A percentile compares a stretch with the other conserved stretches of the same genome.
These are phyloP conservation scores for Wickerhamomyces kurtzmanii DNA, from an alignment of 805 yeast genomes.

Conservation along the genomic window DNA sequence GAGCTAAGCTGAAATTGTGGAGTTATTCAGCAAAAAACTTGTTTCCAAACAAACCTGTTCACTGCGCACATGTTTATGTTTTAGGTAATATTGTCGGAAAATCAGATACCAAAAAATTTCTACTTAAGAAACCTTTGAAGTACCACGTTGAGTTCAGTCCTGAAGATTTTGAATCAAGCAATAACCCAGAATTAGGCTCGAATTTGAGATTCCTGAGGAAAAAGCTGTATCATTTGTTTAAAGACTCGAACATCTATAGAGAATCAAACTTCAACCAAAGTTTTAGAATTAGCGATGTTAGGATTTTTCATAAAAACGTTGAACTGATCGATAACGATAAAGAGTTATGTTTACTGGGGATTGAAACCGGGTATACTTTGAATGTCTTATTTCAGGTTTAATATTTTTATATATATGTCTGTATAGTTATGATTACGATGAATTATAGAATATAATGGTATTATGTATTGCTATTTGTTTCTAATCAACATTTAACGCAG, in stretches of 20 bases:
- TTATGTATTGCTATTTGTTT: constrained; percentile 4
- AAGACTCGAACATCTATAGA: constrained; percentile 26
- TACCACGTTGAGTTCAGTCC: constrained; percentile 78
- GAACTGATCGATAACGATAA: constrained; percentile 28
- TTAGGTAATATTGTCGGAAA: constrained; percentile 31
- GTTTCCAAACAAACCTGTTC: constrained; percentile 65
- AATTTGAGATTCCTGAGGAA: constrained; percentile 51
- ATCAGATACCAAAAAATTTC: too few relatives aligned
- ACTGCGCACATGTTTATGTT: constrained; percentile 66
- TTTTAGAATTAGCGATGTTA: constrained; percentile 22
- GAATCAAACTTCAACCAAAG: constrained; percentile 8
- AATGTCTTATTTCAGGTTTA: constrained; percentile 19
- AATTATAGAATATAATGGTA: neutral
- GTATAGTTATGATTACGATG: neutral
- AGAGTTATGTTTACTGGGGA: constrained; percentile 38
- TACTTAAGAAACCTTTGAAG: constrained; percentile 27
- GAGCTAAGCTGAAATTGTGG: constrained; percentile 33
- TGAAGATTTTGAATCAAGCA: constrained; percentile 53
- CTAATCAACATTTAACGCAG: constrained; percentile 17
- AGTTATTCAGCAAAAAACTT: constrained; percentile 47
- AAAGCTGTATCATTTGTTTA: constrained; percentile 46
- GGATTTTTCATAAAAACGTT: constrained; percentile 22
- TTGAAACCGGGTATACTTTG: constrained; percentile 43
- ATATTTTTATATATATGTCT: neutral
- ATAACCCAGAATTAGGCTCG: constrained; percentile 63